Percentiles rank a stretch among this genome's conserved stretches.
Conservation (phyloP, 1,284 basidiomycete genomes). For the Ganoderma leucocontextum region DNA sequence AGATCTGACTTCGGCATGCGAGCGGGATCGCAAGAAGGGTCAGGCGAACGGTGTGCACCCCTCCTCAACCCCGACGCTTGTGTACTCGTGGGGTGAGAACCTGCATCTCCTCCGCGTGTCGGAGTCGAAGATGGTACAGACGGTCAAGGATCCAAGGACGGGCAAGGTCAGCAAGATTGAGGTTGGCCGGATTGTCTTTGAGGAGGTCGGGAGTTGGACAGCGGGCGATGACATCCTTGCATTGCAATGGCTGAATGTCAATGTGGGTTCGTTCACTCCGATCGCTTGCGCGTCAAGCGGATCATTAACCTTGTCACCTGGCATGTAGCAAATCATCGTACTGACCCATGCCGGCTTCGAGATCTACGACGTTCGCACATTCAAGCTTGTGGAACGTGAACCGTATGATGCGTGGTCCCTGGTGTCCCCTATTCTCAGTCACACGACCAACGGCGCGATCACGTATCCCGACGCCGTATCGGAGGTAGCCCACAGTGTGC, state of each 20-base stretch:
- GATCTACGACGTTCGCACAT: constrained; percentile 73
- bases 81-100: constrained; percentile 83
- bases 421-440: constrained; percentile 59
- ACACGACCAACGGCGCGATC: constrained; percentile 55
- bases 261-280: constrained; percentile 63
- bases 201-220: constrained; percentile 62
- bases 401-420: constrained; percentile 64
- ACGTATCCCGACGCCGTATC: constrained; percentile 59
- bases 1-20: constrained; percentile 27
- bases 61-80: constrained; percentile 65
- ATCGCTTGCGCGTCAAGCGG: constrained; percentile 6
- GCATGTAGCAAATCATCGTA: constrained; percentile 65
- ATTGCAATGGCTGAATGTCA: constrained; percentile 78
- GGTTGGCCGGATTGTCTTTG: constrained; percentile 68
- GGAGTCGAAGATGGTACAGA: constrained; percentile 65
- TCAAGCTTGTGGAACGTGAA: constrained; percentile 64
- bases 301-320: constrained; percentile 26
- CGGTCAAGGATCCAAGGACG: constrained; percentile 60
- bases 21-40: constrained; percentile 42
- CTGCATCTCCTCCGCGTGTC: constrained; percentile 73
- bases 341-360: constrained; percentile 68
- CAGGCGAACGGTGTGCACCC: constrained; percentile 34
- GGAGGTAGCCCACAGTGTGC: constrained; percentile 77
- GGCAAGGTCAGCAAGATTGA: constrained; percentile 68
- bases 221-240: constrained; percentile 67